Base-by-base conservation (phyloP, 148 eudicot species). In the Linanthus parryae region DNA sequence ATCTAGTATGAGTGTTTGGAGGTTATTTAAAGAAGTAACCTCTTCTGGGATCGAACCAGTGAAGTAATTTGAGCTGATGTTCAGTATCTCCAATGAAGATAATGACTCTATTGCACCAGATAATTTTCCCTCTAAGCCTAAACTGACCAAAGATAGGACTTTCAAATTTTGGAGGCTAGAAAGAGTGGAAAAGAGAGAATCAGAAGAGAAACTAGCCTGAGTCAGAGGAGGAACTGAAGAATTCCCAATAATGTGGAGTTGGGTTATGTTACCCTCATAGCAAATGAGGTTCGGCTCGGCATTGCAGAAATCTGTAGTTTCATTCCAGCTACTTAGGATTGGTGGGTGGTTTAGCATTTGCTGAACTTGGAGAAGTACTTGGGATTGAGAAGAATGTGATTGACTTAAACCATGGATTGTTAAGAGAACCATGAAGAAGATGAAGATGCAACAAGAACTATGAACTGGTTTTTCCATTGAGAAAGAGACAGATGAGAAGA, bases 1-100 rank as follows among this genome's bases (percentile, higher is more conserved):
- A 62, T 82, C 97, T 45, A 89, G 53, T 4, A 85, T 62, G 30
- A 89, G 57, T 2, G 84, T 79, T 42, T 85, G 94, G 16, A 89
- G 75, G 57, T 61, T 80, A 20, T 16, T 67, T 25, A 89, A 47
- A n/a, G 44, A 49, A 14, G 72, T 52, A 33, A 85, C 21, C 43
- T 76, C 82, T 25, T 12, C 17, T 7, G 97, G 94, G 43, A 89
- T 73, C 3, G 64, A 58, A 0, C 97, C 97, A 71, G 45, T 30
- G 48, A 89, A 63, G 40, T 52, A 42, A 55, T 89, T 89, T 31
- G 88, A 85, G 26, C 90, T 89, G 6, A 89, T 60, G 56, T 89
- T 82, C 0, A 89, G 41, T 28, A 89, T 82, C 47, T 89, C 97
- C 10, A 89, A 69, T 2, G 82, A 73, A 57, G 76, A 40, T 3